Conservation (phyloP, 2,329 filamentous ascomycete species). For the Penicillium psychrosexuale region DNA sequence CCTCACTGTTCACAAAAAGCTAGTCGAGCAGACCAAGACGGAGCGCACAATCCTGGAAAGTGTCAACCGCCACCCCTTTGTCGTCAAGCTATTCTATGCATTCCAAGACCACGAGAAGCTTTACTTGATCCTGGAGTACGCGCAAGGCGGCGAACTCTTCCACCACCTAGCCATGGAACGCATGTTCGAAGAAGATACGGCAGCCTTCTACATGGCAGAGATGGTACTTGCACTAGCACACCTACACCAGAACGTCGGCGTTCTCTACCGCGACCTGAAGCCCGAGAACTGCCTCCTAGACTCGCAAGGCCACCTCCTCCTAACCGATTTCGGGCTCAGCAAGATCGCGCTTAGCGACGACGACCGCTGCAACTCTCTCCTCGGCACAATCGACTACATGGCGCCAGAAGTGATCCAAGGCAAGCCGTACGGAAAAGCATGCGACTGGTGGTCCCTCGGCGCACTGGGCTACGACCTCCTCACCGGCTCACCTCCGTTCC, state of each 20-base stretch:
- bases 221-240: slow-evolving; percentile 93
- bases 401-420: slow-evolving; percentile 90
- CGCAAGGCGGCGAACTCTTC: slow-evolving; percentile 93
- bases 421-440: slow-evolving; percentile 85
- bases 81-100: slow-evolving; percentile 96
- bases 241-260: slow-evolving; percentile 84
- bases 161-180: slow-evolving; percentile 90
- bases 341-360: slow-evolving; percentile 79
- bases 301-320: slow-evolving; percentile 81
- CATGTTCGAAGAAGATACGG: slow-evolving; percentile 87
- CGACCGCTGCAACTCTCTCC: slow-evolving; percentile 76
- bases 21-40: slow-evolving; percentile 96
- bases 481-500: slow-evolving; percentile 88
- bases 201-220: slow-evolving; percentile 98
- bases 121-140: slow-evolving; percentile 96
- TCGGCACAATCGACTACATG: slow-evolving; percentile 98
- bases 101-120: slow-evolving; percentile 98
- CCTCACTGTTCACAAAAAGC: slow-evolving; percentile 88
- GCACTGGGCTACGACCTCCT: slow-evolving; percentile 89
- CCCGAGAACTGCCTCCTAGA: slow-evolving; percentile 97
- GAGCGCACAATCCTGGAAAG: slow-evolving; percentile 93
- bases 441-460: slow-evolving; percentile 98
- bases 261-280: slow-evolving; percentile 95
- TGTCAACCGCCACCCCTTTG: slow-evolving; percentile 93
- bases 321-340: slow-evolving; percentile 95